Evolutionary conservation across 306 rosid genomes (phyloP), one percentile per base, ranked within the genome.

Genomic region (Cucumis melo): DNA sequence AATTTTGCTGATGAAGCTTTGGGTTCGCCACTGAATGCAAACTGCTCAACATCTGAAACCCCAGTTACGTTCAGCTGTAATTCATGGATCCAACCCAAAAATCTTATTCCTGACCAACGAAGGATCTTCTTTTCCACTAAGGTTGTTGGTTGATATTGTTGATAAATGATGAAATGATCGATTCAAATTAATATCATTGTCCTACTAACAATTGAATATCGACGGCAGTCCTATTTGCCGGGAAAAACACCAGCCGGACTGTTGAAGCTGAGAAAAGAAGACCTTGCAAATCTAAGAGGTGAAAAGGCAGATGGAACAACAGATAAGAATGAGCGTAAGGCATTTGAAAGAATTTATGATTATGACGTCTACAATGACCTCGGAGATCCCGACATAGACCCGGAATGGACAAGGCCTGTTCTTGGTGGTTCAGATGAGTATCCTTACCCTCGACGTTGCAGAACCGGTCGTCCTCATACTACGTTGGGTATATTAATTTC

Each of bases 291-390:
- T 10, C 29, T 83, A 56, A 72, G 87, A 36, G 91, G 91, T 8
- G 60, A n/a, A 42, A 67, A 20, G 21, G 1, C 29, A 10, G 75
- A 70, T 23, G 32, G 73, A 66, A 41, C 27, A 20, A 17, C 5
- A 66, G 32, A 66, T 11, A 12, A 10, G 29, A 19, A 41, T 19
- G 54, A 39, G 32, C 54, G 73, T 2, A 20, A 79, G 81, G 8
- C 3, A 0, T 77, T 76, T 10, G 88, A 87, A 24, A 85, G 88
- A 20, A 73, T 87, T 8, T 87, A 87, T 20, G 84, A 83, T 60
- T 87, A 87, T 1, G 91, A 87, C 63, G 85, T 85, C 1, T 87
- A 85, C 74, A 87, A 85, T 3, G 91, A 87, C 41, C 76, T 87
- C 41, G 91, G 87, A 20, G 44, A 85, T 54, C 87, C 88, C 1